Conservation (phyloP, 2,329 filamentous ascomycete genomes). For the Fusarium poae region DNA sequence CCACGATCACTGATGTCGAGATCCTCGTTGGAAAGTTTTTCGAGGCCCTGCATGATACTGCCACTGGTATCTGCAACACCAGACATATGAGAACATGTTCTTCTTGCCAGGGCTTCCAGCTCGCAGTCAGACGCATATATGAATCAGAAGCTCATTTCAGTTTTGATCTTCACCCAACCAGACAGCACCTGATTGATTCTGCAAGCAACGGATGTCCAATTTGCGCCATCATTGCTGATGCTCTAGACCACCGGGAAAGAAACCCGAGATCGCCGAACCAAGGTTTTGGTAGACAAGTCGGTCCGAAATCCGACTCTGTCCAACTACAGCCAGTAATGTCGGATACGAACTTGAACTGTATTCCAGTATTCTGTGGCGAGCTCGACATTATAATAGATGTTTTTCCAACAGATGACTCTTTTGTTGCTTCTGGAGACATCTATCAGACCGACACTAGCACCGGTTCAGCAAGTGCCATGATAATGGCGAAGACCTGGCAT, state of each 20-base stretch:
- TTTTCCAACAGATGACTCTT: not conserved
- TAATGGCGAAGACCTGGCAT: not conserved
- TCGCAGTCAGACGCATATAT: not conserved
- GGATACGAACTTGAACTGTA: not conserved
- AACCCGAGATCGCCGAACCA: too few species aligned
- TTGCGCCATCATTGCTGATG: not conserved
- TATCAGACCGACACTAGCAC: not conserved
- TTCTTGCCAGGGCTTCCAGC: not conserved
- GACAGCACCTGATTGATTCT: not conserved
- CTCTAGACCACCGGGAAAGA: not conserved
- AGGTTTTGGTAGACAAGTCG: fast-evolving
- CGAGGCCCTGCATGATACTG: not conserved
- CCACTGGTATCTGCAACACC: not conserved
- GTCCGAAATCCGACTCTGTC: not conserved
- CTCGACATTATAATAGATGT: not conserved
- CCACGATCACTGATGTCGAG: fast-evolving
- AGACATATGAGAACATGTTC: not conserved
- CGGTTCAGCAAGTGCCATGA: not conserved
- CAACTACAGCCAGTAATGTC: not conserved
- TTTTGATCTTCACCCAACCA: not conserved
- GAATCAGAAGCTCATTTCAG: not conserved
- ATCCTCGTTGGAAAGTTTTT: not conserved
- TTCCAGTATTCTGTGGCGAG: not conserved
- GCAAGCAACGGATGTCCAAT: not conserved
- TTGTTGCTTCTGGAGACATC: not conserved